Evolutionary conservation across 805 yeast genomes (phyloP).

Genomic region (Zygosaccharomyces pseudorouxii): DNA sequence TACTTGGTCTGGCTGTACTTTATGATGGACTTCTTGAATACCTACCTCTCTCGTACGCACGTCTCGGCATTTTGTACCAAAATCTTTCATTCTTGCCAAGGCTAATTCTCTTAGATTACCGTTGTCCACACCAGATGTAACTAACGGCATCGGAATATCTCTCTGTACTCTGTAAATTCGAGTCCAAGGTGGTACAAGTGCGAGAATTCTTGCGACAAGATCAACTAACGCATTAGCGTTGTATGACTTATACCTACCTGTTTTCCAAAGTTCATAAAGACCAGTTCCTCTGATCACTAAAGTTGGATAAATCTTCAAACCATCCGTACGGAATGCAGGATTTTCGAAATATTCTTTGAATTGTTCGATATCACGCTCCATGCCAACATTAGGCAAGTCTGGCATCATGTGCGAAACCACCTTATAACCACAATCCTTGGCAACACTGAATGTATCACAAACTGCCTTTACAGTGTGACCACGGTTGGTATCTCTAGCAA

Average conservation of each 20-base stretch:
- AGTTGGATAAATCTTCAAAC: conserved; percentile 92
- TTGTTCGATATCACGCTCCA: conserved; percentile 96
- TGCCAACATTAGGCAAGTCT: conserved; percentile 95
- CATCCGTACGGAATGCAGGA: conserved; percentile 96
- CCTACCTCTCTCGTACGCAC: conserved; percentile 98
- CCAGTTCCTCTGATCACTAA: conserved; percentile 97
- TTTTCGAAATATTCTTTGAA: conserved; percentile 94
- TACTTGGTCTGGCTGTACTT: conserved; percentile 94
- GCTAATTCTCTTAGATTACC: conserved; percentile 96
- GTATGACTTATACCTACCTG: conserved; percentile 89
- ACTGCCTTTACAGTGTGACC: conserved; percentile 97
- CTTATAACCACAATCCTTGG: conserved; percentile 98
- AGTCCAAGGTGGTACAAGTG: conserved; percentile 98
- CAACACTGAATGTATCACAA: conserved; percentile 88
- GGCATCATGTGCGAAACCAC: conserved; percentile 99
- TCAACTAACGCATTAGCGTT: conserved; percentile 93
- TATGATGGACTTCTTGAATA: conserved; percentile 96
- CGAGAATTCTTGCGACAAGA: conserved; percentile 90
- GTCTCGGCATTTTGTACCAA: conserved; percentile 93
- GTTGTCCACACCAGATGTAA: conserved; percentile 95
- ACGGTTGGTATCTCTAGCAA: conserved; percentile 95
- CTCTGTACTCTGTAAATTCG: conserved; percentile 97
- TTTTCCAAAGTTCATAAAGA: conserved; percentile 93
- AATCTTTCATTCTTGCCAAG: conserved; percentile 94
- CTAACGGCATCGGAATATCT: conserved; percentile 98